Evolutionary conservation across 257 asterid genomes (phyloP).

Genomic region (Nicotiana tomentosiformis): DNA sequence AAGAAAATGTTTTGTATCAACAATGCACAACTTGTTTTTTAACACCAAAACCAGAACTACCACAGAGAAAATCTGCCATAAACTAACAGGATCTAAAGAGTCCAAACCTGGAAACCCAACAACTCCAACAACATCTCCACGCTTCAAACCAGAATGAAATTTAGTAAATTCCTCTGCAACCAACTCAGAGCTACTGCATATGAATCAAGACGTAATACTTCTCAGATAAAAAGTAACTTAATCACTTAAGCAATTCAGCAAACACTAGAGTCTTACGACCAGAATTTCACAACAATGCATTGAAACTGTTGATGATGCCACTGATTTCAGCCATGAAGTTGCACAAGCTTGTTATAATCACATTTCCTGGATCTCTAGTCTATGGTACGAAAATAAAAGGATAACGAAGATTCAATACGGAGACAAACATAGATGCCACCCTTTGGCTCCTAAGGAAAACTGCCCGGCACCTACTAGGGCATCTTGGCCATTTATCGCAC

Average conservation of each 20-base stretch:
- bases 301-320: no score
- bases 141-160: constrained; percentile 73
- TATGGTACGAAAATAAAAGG: no score
- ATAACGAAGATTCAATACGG: no score
- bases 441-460: no score
- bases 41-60: neutral
- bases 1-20: neutral
- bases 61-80: neutral
- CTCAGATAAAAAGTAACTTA: neutral
- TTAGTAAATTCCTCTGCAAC: constrained; percentile 45
- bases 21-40: neutral
- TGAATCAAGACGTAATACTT: neutral
- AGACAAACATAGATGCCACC: no score
- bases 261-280: neutral
- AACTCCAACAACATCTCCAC: constrained; percentile 83
- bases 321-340: no score
- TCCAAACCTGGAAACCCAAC: constrained; percentile 81
- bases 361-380: no score
- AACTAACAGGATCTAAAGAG: neutral
- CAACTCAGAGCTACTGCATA: constrained; percentile 56
- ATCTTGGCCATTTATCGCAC: no score
- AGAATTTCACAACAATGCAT: no score
- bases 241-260: neutral
- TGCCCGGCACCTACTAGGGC: no score
- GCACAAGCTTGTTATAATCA: no score